Conservation (phyloP, 2,329 filamentous ascomycete species). For the Penicillium sp. region DNA sequence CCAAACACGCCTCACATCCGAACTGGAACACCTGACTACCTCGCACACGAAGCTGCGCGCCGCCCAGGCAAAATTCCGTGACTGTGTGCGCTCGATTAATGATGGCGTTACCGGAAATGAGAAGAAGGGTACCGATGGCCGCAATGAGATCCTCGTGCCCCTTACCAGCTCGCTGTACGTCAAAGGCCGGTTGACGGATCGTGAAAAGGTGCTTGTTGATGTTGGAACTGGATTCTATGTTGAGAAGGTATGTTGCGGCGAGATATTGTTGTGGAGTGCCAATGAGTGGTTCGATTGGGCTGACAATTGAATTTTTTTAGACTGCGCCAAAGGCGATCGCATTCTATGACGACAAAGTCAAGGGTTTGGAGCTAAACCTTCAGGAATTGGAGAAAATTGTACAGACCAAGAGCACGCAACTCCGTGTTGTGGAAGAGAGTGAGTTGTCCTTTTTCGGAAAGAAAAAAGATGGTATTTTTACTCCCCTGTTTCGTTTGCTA, state of each 20-base stretch:
- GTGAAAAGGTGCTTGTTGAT: slow-evolving; percentile 80
- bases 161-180: slow-evolving; percentile 95
- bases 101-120: slow-evolving; percentile 50
- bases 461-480: not conserved
- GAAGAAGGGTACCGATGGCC: slow-evolving; percentile 35
- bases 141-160: slow-evolving; percentile 72
- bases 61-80: slow-evolving; percentile 86
- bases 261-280: not conserved
- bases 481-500: slow-evolving; percentile 15
- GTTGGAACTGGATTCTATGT: slow-evolving; percentile 93
- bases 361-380: slow-evolving; percentile 63
- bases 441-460: slow-evolving; percentile 29
- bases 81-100: slow-evolving; percentile 78
- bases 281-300: not conserved
- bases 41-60: slow-evolving; percentile 88
- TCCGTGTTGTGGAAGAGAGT: slow-evolving; percentile 88
- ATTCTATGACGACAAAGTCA: slow-evolving; percentile 68
- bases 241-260: slow-evolving; percentile 66
- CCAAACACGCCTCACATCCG: slow-evolving; percentile 94
- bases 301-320: slow-evolving; percentile 27
- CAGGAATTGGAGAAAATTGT: slow-evolving; percentile 68
- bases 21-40: slow-evolving; percentile 87
- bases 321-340: slow-evolving; percentile 59
- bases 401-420: slow-evolving; percentile 75
- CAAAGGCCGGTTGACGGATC: slow-evolving; percentile 71